These are phyloP conservation scores for Begonia loranthoides DNA, from an alignment of 306 rosid genomes.

Conservation along the genomic window DNA sequence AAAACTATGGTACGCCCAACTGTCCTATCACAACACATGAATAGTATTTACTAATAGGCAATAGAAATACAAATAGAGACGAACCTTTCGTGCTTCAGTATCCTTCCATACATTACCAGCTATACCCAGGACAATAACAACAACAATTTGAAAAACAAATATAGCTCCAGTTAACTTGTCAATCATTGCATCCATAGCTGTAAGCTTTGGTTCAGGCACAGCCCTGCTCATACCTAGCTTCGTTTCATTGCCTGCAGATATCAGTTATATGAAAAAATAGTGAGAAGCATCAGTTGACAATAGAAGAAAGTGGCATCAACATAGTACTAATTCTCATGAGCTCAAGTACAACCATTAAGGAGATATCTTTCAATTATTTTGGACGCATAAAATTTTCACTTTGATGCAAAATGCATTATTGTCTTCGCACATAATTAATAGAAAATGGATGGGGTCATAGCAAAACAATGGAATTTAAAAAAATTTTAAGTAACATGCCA, in stretches of 20 bases:
- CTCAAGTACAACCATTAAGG: too few relatives aligned
- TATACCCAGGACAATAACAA: slow-evolving; percentile 86
- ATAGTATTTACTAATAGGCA: slow-evolving; percentile 18
- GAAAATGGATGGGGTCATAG: too few relatives aligned
- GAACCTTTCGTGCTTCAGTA: slow-evolving; percentile 89
- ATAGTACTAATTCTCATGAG: too few relatives aligned
- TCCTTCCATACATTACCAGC: slow-evolving; percentile 99
- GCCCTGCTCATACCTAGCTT: slow-evolving; percentile 99
- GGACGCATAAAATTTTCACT: too few relatives aligned
- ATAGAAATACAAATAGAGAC: slow-evolving; percentile 12
- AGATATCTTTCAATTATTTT: too few relatives aligned
- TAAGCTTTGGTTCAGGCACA: slow-evolving; percentile 94
- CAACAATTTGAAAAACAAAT: slow-evolving; percentile 90
- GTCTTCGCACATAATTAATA: too few relatives aligned
- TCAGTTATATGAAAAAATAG: slow-evolving; percentile 1
- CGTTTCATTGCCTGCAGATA: slow-evolving; percentile 81
- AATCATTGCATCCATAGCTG: slow-evolving; percentile 95
- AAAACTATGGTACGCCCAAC: slow-evolving; percentile 2
- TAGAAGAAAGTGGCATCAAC: neutral
- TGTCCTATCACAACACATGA: too few relatives aligned
- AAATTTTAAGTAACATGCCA: too few relatives aligned
- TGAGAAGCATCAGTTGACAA: neutral
- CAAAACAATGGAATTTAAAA: too few relatives aligned
- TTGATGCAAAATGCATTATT: too few relatives aligned
- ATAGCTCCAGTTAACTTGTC: slow-evolving; percentile 99